Evolutionary conservation across 345 rosid species (phyloP).

Genomic region (Salix viminalis): DNA sequence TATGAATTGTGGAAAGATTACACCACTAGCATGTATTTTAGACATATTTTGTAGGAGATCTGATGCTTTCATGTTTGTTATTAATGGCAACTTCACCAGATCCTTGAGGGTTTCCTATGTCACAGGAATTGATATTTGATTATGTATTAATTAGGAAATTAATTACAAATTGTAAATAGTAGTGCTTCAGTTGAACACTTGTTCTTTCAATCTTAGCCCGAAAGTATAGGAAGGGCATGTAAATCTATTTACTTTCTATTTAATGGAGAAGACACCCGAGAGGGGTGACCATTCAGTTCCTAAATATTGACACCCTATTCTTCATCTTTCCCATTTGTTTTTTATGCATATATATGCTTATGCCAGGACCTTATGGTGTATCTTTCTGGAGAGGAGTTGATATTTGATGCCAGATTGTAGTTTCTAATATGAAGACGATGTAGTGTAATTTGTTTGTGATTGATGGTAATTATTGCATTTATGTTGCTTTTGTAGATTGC

Average conservation of each 20-base stretch:
- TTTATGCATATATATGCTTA: neutral
- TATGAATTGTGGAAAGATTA: neutral
- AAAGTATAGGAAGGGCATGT: too few species aligned
- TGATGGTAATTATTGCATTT: conserved; percentile 11
- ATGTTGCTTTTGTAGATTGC: conserved; percentile 58
- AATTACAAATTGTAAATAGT: too few species aligned
- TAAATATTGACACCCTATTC: neutral
- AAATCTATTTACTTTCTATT: too few species aligned
- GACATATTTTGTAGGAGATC: neutral
- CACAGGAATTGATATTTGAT: too few species aligned
- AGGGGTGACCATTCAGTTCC: too few species aligned
- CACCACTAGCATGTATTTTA: neutral
- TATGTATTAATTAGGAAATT: too few species aligned
- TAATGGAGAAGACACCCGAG: too few species aligned
- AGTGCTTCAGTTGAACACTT: too few species aligned
- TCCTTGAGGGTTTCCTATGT: neutral
- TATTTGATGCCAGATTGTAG: neutral
- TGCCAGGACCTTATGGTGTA: neutral
- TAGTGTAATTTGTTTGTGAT: conserved; percentile 3
- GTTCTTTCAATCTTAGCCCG: too few species aligned
- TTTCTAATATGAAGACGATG: conserved; percentile 4
- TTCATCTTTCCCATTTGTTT: neutral
- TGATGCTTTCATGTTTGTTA: neutral
- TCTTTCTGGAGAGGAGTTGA: neutral
- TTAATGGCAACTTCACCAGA: neutral